Evolutionary conservation across 1,284 basidiomycete species (phyloP).

Genomic region (Tranzscheliella williamsii): DNA sequence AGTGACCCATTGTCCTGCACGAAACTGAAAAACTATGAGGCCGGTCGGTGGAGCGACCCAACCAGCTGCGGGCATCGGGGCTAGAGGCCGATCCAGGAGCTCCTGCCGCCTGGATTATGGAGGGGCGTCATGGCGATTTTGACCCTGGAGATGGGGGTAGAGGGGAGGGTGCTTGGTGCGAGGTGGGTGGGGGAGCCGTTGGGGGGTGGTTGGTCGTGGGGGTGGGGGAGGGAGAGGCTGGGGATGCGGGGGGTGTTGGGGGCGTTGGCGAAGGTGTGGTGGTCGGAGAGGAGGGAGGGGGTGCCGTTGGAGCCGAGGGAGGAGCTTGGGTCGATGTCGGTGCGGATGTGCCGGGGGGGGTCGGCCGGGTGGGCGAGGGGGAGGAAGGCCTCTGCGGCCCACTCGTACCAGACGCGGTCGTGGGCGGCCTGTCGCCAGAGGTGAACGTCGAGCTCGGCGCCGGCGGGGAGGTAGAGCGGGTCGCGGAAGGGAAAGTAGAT

Average conservation of each 20-base stretch:
- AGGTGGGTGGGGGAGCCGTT: not conserved
- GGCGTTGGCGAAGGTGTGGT: conserved; percentile 48
- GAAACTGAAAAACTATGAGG: too few relatives aligned
- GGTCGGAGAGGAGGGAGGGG: conserved; percentile 1
- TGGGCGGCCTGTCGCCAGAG: conserved; percentile 84
- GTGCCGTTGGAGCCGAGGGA: conserved; percentile 14
- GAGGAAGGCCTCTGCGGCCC: conserved; percentile 90
- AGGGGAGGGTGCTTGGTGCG: conserved; percentile 9
- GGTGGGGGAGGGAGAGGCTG: conserved; percentile 12
- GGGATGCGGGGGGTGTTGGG: conserved; percentile 52
- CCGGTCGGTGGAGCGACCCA: too few relatives aligned
- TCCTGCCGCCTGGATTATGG: conserved; percentile 85
- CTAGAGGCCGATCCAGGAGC: conserved; percentile 77
- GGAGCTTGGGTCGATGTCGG: conserved; percentile 26
- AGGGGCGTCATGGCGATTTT: conserved; percentile 90
- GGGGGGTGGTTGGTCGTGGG: not conserved
- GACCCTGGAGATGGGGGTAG: conserved; percentile 62
- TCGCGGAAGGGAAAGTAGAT: conserved; percentile 86
- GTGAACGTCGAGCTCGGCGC: conserved; percentile 87
- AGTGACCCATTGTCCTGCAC: too few relatives aligned
- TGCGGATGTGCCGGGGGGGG: too few relatives aligned
- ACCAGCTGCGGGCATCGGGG: too few relatives aligned
- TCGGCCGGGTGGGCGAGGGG: too few relatives aligned
- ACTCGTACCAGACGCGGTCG: conserved; percentile 96
- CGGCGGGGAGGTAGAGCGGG: conserved; percentile 87